Conservation (phyloP, 495 filamentous ascomycete species). For the Friedmanniomyces simplex region DNA sequence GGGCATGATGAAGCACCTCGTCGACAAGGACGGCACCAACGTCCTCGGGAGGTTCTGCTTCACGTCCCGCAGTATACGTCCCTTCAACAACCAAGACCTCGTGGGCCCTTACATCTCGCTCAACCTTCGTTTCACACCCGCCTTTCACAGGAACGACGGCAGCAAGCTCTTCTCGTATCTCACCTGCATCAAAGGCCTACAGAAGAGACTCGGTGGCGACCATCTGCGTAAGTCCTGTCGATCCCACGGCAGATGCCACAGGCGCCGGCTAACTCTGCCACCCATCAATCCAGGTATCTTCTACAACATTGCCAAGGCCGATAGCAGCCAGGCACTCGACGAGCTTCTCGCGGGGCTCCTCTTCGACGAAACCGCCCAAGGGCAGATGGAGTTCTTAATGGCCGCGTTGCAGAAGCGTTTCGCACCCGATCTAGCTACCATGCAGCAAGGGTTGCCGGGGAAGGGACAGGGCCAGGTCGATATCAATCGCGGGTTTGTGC, state of each 20-base stretch:
- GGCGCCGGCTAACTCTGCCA: too few relatives aligned
- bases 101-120: background rate
- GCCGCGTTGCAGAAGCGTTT: background rate
- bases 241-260: too few relatives aligned
- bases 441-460: background rate
- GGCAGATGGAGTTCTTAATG: background rate
- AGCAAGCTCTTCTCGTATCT: background rate
- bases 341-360: background rate
- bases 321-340: background rate
- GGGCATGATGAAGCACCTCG: background rate
- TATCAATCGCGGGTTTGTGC: background rate
- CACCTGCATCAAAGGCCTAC: background rate
- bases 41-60: background rate
- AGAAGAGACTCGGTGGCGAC: background rate
- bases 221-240: too few relatives aligned
- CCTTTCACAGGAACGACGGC: background rate
- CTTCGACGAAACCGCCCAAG: background rate
- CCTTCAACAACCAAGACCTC: background rate
- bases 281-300: too few relatives aligned
- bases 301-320: background rate
- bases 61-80: background rate
- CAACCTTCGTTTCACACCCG: background rate
- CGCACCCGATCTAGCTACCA: background rate
- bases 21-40: background rate
- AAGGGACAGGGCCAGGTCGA: background rate